Evolutionary conservation across 257 asterid species (phyloP), one percentile per base, ranked within the genome.

Genomic region (Linaria vulgaris): DNA sequence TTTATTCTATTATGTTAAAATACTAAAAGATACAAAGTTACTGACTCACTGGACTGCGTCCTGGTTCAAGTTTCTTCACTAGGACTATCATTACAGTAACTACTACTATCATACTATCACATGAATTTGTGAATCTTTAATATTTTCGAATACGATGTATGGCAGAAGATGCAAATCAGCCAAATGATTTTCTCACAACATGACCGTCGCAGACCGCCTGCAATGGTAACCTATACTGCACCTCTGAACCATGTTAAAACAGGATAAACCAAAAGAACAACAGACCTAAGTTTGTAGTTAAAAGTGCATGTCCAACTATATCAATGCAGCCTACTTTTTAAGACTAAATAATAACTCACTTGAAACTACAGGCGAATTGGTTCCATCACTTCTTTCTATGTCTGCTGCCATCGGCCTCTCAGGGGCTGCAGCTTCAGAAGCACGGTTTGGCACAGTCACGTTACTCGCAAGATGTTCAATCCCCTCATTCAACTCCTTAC

Each of bases 371-470:
- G 73, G 74, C 67, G 63, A 51, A 43, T 63, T 69, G 34, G 61
- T 53, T 66, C 66, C 74, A 30, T 11, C 10, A 24, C 57, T 56
- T 22, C 63, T 61, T 41, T 69, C 78, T 21, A 53, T 56, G 20
- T 74, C 78, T 66, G 73, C 47, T 56, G 73, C 84, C 70, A 47
- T 46, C 44, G 51, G 73, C 67, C 68, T 76, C 54, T 69, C 70
- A 64, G 68, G 51, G 43, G 68, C 76, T 8, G 65, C 74, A 37
- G 46, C 83, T 70, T 74, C 85, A 64, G 65, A 67, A 23, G 64
- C 73, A 58, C 60, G 77, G 17, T 71, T 71, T 72, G 64, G 77
- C 59, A 50, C 67, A 59, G 21, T 73, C 30, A 65, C 67, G 51
- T 69, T 74, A 63, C 63, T 62, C 56, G 68, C 49, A 61, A 76